Evolutionary conservation across 495 filamentous ascomycete species (phyloP), one percentile per base, ranked within the genome.

Genomic region (Lasiosphaeria ovina): DNA sequence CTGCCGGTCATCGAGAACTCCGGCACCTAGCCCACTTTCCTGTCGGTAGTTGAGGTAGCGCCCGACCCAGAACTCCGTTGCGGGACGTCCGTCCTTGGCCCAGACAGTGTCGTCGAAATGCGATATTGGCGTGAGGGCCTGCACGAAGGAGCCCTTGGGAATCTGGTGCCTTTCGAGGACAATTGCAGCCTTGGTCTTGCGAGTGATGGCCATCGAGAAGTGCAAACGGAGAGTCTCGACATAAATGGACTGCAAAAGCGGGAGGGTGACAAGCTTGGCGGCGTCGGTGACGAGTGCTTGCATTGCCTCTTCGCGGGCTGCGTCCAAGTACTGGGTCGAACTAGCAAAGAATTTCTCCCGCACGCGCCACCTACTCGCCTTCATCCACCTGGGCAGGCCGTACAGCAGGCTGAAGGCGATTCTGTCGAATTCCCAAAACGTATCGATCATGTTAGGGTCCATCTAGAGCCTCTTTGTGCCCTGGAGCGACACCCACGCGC

Each of bases 361-460:
- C 8, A 44, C 40, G 8, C 34, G 49, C 16, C 81, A 55, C 83
- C 71, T 1, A 79, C 84, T 7, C 81, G 85, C 35, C 78, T 82
- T 84, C 83, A 89, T 7, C 86, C 86, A 51, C 80, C 83, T 59
- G 14, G 69, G 63, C 3, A 62, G 34, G 2, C 66, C 64, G 33
- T 45, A 63, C 5, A 59, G 16, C 1, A 69, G 55, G n/a, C 40
- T 31, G 4, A 35, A 40, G 12, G 60, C 55, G 33, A 60, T 34
- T 14, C 44, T 40, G 36, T 70, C 66, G 17, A 60, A 70, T 0
- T 62, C 45, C 71, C 72, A 70, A 36, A 70, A 50, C 12, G 47
- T 54, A 31, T 67, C 56, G 0, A 71, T 44, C 3, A 72, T 47
- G 11, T 42, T 51, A 3, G 70, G 69, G 55, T 61, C 63, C 8